Evolutionary conservation across 2,329 filamentous ascomycete genomes (phyloP), one percentile per base, ranked within the genome.

Genomic region (Cucurbitaria berberidis): DNA sequence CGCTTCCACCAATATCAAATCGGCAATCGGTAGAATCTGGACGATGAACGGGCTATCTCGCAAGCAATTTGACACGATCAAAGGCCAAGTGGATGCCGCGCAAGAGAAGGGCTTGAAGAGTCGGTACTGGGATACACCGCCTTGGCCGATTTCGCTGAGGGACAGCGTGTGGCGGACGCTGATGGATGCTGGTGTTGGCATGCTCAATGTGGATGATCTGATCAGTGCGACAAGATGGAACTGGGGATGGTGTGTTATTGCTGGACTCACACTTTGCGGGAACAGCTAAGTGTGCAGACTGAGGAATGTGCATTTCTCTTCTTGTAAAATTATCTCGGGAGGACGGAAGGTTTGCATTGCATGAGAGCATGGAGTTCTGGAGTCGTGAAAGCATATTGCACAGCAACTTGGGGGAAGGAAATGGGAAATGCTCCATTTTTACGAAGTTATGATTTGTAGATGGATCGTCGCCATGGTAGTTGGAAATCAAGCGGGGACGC

Each of bases 171-270:
- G 63, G 65, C 38, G 46, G 11, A 60, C 54, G 45, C 40, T 71
- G 29, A 59, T 50, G 19, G 53, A 63, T 15, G 45, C 57, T 16
- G 63, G 46, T 10, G 57, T 66, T 11, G 63, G 61, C 1, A 55
- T 68, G 47, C 32, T 68, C 38, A 69, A 65, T 51, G 63, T 68
- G 2, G 62, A 65, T 55, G 63, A 68, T 52, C 24, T 67, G 30
- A 41, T 53, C 2, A 60, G 59, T 42, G 64, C 66, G 6, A 61
- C 63, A 16, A 54, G 60, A 35, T 67, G 66, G 63, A 67, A 67
- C 53, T 69, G 67, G 62, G 57, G 59, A 22, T 64, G 61, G 60
- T 72, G 67, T 51, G 45, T 63, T 29, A 50, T 70, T 34, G 67
- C 61, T 15, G 62, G 67, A 2, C 53, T 70, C 30, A 48, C 43